phyloP scores from a whole-genome alignment of 1,284 basidiomycete genomes.

The Pascua sp. region DNA sequence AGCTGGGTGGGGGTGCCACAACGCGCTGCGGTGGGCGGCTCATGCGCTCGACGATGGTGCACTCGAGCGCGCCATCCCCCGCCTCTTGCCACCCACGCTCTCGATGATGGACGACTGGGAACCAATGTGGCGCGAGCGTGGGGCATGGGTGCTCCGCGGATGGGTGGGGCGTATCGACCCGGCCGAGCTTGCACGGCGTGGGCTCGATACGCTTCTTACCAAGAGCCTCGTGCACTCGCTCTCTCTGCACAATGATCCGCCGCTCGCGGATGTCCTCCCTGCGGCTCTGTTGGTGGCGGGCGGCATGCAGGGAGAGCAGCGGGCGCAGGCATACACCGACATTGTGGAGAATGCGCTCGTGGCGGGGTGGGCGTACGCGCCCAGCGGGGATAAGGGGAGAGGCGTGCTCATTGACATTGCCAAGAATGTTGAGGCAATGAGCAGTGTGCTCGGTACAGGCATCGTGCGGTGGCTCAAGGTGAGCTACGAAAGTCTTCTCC shows the following conservation, averaged over 20 bases:
- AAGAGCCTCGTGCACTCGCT: conserved; percentile 43
- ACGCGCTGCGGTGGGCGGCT: conserved; percentile 29
- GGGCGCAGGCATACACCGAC: conserved; percentile 29
- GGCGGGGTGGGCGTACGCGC: conserved; percentile 43
- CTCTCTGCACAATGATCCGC: conserved; percentile 36
- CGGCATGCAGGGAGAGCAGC: conserved; percentile 14
- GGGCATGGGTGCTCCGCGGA: conserved; percentile 27
- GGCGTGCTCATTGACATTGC: conserved; percentile 33
- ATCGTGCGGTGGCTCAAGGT: conserved; percentile 48
- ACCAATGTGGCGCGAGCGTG: conserved; percentile 37
- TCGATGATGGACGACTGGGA: conserved; percentile 50
- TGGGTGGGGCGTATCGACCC: conserved; percentile 25
- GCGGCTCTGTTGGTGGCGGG: conserved; percentile 5
- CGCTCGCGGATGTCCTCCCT: conserved; percentile 33
- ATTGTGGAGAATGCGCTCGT: conserved; percentile 38
- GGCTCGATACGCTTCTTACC: conserved; percentile 38
- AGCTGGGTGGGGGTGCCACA: conserved; percentile 31
- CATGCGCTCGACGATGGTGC: conserved; percentile 5
- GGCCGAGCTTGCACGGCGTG: conserved; percentile 36
- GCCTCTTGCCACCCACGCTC: conserved; percentile 46
- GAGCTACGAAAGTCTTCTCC: not conserved
- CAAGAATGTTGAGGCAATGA: conserved; percentile 31
- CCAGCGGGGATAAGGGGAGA: conserved; percentile 35
- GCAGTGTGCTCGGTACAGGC: conserved; percentile 30
- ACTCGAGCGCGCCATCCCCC: conserved; percentile 30